These are phyloP conservation scores for Lobosporangium transversale DNA, from an alignment of 192 early-diverging fungal species.

Conservation along the genomic window DNA sequence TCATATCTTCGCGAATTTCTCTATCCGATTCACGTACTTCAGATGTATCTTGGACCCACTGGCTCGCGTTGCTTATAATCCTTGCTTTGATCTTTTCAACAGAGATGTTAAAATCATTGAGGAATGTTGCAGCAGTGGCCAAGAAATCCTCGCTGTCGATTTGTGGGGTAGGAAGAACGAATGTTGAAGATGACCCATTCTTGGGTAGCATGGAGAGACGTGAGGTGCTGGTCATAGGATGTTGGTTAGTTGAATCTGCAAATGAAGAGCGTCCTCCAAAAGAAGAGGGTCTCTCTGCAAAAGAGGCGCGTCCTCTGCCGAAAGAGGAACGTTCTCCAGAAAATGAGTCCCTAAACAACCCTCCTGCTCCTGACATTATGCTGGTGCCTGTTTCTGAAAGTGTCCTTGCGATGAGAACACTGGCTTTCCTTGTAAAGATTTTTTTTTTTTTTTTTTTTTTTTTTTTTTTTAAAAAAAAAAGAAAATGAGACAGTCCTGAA, in stretches of 20 bases:
- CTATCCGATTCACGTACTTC: constrained; percentile 27
- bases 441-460: too few species aligned
- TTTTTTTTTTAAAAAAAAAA: too few species aligned
- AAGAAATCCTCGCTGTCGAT: constrained; percentile 37
- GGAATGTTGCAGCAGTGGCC: constrained; percentile 25
- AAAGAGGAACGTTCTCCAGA: too few species aligned
- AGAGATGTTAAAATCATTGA: constrained; percentile 22
- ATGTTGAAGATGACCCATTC: not conserved
- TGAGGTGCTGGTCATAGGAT: constrained; percentile 11
- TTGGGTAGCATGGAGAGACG: constrained; percentile 29
- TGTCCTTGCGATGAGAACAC: too few species aligned
- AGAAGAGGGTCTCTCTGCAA: too few species aligned
- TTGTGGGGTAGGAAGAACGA: constrained; percentile 14
- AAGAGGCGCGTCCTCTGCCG: too few species aligned
- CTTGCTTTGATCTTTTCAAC: constrained; percentile 41
- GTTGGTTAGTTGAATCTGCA: constrained; percentile 12
- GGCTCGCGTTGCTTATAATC: constrained; percentile 27
- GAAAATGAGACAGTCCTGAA: too few species aligned
- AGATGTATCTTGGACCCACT: constrained; percentile 37
- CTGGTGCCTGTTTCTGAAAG: too few species aligned
- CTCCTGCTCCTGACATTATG: too few species aligned
- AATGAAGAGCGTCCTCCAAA: constrained; percentile 5
- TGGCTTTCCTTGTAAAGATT: too few species aligned
- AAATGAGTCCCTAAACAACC: too few species aligned
- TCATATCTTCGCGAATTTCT: constrained; percentile 25